Evolutionary conservation across 164 flowering plant species (phyloP).

Genomic region (Vitis cinerea): DNA sequence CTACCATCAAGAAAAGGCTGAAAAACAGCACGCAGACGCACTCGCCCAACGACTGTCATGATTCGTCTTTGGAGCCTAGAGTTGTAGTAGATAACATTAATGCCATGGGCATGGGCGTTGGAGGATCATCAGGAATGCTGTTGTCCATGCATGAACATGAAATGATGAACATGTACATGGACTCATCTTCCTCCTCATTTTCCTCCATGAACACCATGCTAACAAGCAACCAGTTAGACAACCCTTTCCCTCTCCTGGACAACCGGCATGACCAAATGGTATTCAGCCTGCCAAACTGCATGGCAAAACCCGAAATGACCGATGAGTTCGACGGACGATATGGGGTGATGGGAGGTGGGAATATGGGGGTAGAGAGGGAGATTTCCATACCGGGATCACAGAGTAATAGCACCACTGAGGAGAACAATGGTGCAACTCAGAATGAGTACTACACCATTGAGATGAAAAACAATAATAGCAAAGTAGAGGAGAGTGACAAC

Average conservation of each 20-base stretch:
- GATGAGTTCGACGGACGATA: conserved; percentile 17
- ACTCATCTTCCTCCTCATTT: conserved; percentile 35
- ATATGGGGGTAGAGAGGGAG: conserved; percentile 25
- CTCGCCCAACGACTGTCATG: conserved; percentile 51
- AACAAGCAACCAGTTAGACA: conserved; percentile 11
- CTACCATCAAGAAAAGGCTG: conserved; percentile 68
- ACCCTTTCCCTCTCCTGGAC: conserved; percentile 24
- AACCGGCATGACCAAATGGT: conserved; percentile 4
- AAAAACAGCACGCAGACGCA: conserved; percentile 33
- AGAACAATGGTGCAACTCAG: conserved; percentile 5
- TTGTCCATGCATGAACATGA: conserved; percentile 42
- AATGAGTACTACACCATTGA: conserved; percentile 8
- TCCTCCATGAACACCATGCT: conserved; percentile 24
- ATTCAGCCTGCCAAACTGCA: neutral
- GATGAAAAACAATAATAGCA: conserved; percentile 22
- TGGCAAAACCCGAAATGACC: conserved; percentile 11
- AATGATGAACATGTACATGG: conserved; percentile 39
- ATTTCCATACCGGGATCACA: conserved; percentile 30
- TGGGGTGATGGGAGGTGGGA: conserved; percentile 16
- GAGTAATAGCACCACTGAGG: conserved; percentile 14
- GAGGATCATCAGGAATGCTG: conserved; percentile 15
- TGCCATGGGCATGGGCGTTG: neutral
- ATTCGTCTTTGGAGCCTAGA: conserved; percentile 35
- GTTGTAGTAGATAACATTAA: conserved; percentile 3
- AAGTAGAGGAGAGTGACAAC: conserved; percentile 31